Evolutionary conservation across 2,329 filamentous ascomycete species (phyloP), one percentile per base, ranked within the genome.

Genomic region (Pyricularia pennisetigena): DNA sequence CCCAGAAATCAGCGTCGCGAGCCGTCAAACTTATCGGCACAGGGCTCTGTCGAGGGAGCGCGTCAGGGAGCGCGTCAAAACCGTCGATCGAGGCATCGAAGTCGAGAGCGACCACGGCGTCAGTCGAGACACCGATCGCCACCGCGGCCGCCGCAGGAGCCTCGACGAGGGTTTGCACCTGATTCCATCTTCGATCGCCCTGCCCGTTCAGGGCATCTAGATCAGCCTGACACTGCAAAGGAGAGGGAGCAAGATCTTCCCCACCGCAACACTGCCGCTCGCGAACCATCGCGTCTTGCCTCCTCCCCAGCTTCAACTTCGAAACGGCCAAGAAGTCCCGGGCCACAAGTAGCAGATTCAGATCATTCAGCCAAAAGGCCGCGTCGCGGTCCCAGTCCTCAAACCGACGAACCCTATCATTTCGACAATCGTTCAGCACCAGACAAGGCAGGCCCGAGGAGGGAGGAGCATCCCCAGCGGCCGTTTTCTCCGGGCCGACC

Each of bases 21-120:
- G 29, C 49, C 23, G 59, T 26, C 41, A 24, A 66, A 49, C 30
- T 57, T 24, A 73, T 68, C 75, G 75, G 69, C 76, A 76, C 69
- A 78, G 76, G 69, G 74, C 76, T 68, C 72, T 70, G 68, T 76
- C 73, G 65, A 59, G 74, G 57, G 62, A 68, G 71, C 75, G 69
- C 76, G 77, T 63, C 71, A 75, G 71, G 74, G 76, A 71, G 75
- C 76, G 67, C 75, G 78, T 71, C 76, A 76, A 71, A 80, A 75
- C 69, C 77, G 74, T 69, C 75, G 75, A 73, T 79, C 80, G 65
- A 76, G 74, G 70, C 78, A 80, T 68, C 77, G 75, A 70, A 77
- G 75, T 70, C 77, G 78, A 74, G 77, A 78, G 68, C 74, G 75
- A 69, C 69, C 68, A 41, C 70, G 72, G 70, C 73, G 74, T n/a